Evolutionary conservation across 805 yeast genomes (phyloP).

Genomic region (Ascoidea rubescens): DNA sequence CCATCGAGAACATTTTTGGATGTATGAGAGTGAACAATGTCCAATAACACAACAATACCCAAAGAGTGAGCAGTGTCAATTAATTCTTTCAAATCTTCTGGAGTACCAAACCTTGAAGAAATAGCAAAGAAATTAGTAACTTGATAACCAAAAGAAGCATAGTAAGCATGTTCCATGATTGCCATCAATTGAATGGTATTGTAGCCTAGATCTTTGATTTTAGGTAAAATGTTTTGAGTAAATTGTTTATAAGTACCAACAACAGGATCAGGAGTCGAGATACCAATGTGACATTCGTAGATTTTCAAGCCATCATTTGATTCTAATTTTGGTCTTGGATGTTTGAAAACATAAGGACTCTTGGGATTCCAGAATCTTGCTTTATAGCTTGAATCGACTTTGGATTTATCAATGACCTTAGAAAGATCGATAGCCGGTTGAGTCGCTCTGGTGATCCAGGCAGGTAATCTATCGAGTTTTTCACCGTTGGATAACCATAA

Average conservation of each 20-base stretch:
- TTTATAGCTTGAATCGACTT: slow-evolving; percentile 43
- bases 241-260: slow-evolving; percentile 81
- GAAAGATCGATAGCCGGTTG: slow-evolving; percentile 30
- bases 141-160: slow-evolving; percentile 97
- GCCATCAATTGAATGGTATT: slow-evolving; percentile 96
- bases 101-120: slow-evolving; percentile 86
- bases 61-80: slow-evolving; percentile 83
- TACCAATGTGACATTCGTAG: slow-evolving; percentile 94
- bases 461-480: slow-evolving; percentile 68
- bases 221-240: slow-evolving; percentile 68
- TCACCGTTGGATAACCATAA: slow-evolving; percentile 57
- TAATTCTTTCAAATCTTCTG: slow-evolving; percentile 84
- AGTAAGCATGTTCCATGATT: slow-evolving; percentile 96
- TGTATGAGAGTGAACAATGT: slow-evolving; percentile 93
- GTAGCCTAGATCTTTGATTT: slow-evolving; percentile 74
- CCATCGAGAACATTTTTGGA: slow-evolving; percentile 93
- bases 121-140: slow-evolving; percentile 84
- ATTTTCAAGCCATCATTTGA: slow-evolving; percentile 42
- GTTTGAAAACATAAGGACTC: slow-evolving; percentile 37
- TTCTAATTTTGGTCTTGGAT: slow-evolving; percentile 43
- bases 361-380: slow-evolving; percentile 90
- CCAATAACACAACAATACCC: slow-evolving; percentile 78
- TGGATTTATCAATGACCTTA: slow-evolving; percentile 21
- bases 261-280: slow-evolving; percentile 80
- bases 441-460: slow-evolving; percentile 79